Evolutionary conservation across 345 rosid species (phyloP), one percentile per base, ranked within the genome.

Genomic region (Orychophragmus violaceus): DNA sequence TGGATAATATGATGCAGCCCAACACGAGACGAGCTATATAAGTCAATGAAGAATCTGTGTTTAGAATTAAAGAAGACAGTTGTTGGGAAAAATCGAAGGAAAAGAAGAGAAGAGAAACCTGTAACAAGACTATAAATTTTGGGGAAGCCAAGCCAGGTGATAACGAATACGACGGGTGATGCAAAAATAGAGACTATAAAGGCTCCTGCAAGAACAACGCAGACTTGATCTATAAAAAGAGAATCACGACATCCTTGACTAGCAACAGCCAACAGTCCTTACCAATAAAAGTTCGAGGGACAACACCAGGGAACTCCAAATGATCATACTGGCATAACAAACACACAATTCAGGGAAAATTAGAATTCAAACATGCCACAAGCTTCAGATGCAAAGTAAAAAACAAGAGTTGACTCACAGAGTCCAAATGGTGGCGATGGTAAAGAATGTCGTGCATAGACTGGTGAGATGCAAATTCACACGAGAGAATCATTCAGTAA

Each of bases 271-370:
- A 41, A 39, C 8, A 48, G 37, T 12, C 23, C 33, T 8, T 76
- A 86, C 98, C 97, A 0, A 90, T 82, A 68, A 94, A 94, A 67
- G 99, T 88, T 64, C 97, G 97, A 70, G 96, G 97, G 64, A 94
- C 97, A 68, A 94, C 97, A 69, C 99, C 97, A 41, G 99, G 88
- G 75, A 90, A 93, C 78, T 94, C 97, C 81, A 90, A 69, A 80
- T 94, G 97, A 80, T 90, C 99, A 74, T 94, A 90, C 97, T 93
- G 77, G 58, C 3, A 70, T 2, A 1, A 27, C 5, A 17, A 61
- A 54, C n/a, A 54, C 30, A 41, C 46, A 41, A 14, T 18, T 41
- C 32, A n/a, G 0, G 17, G 17, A 39, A n/a, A 5, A n/a, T 3
- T 12, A 45, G 17, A 44, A 62, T 7, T 70, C 1, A 41, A 24